These are phyloP conservation scores for Plasmopara viticola DNA, from an alignment of 352 stramenopile genomes.

Conservation along the genomic window DNA sequence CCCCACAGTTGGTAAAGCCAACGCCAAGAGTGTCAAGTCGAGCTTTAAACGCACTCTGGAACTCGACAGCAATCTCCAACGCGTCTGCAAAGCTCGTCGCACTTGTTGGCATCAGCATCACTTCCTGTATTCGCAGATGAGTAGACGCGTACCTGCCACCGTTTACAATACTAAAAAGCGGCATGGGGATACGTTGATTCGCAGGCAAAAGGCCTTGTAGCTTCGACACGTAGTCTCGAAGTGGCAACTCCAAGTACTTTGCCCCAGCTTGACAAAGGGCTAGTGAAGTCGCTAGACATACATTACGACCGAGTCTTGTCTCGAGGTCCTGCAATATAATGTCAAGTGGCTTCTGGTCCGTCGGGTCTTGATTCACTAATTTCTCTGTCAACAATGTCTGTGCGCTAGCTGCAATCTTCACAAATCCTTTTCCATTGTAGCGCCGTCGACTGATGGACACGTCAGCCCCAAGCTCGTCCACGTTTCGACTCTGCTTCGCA, in stretches of 20 bases:
- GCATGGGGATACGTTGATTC: conserved; percentile 55
- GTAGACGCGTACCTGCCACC: conserved; percentile 54
- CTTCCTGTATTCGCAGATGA: conserved; percentile 63
- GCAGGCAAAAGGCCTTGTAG: conserved; percentile 40
- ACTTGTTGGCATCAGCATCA: conserved; percentile 48
- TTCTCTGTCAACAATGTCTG: conserved; percentile 35
- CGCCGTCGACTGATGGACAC: conserved; percentile 34
- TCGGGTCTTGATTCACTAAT: conserved; percentile 37
- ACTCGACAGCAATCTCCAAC: conserved; percentile 47
- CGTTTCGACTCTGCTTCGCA: conserved; percentile 1
- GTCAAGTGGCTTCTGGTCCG: conserved; percentile 42
- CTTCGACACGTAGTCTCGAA: conserved; percentile 49
- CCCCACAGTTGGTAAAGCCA: conserved; percentile 52
- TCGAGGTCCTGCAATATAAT: conserved; percentile 32
- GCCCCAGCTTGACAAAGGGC: conserved; percentile 58
- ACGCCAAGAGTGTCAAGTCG: conserved; percentile 48
- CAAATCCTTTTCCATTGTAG: conserved; percentile 35
- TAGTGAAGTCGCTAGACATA: conserved; percentile 54
- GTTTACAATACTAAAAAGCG: conserved; percentile 68
- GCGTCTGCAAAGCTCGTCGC: conserved; percentile 55
- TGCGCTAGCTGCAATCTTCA: conserved; percentile 25
- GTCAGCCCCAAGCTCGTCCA: conserved; percentile 1
- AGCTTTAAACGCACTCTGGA: conserved; percentile 30
- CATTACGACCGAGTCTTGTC: conserved; percentile 40
- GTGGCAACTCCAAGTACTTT: conserved; percentile 43